phyloP scores from a whole-genome alignment of 73 alveolate species.

The Paramecium sexaurelia region DNA sequence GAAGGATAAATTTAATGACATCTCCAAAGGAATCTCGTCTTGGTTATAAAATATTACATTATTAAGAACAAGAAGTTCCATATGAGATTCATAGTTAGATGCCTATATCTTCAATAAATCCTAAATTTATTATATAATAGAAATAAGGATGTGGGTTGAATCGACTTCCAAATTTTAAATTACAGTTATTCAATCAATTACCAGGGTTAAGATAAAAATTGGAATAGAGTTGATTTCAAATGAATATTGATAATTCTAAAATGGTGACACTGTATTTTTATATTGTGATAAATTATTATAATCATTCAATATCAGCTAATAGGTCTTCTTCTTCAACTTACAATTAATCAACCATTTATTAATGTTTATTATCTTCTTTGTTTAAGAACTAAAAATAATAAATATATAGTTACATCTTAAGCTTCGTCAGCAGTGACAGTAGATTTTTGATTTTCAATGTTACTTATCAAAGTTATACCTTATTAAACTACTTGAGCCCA shows the following conservation, averaged over 20 bases:
- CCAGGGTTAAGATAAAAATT: background rate
- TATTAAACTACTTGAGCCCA: conserved; percentile 76
- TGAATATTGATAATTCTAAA: too few species aligned
- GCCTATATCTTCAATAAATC: background rate
- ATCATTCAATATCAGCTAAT: conserved; percentile 86
- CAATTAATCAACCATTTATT: conserved; percentile 14
- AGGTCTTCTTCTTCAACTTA: conserved; percentile 68
- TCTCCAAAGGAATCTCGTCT: conserved; percentile 2
- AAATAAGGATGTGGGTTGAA: background rate
- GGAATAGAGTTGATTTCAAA: background rate
- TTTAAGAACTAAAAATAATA: conserved; percentile 69
- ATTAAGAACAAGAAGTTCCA: background rate
- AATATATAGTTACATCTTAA: conserved; percentile 68
- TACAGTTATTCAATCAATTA: background rate
- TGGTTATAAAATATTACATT: background rate
- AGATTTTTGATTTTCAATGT: conserved; percentile 80
- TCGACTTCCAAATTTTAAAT: background rate
- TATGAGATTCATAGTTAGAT: background rate
- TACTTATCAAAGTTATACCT: conserved; percentile 82
- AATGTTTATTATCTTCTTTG: conserved; percentile 54
- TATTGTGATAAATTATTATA: background rate
- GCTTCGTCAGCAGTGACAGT: conserved; percentile 79
- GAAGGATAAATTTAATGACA: background rate
- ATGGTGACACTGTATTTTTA: background rate
- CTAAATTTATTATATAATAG: background rate